phyloP scores from a whole-genome alignment of 202 grass and related monocot species.

The Setaria viridis region DNA sequence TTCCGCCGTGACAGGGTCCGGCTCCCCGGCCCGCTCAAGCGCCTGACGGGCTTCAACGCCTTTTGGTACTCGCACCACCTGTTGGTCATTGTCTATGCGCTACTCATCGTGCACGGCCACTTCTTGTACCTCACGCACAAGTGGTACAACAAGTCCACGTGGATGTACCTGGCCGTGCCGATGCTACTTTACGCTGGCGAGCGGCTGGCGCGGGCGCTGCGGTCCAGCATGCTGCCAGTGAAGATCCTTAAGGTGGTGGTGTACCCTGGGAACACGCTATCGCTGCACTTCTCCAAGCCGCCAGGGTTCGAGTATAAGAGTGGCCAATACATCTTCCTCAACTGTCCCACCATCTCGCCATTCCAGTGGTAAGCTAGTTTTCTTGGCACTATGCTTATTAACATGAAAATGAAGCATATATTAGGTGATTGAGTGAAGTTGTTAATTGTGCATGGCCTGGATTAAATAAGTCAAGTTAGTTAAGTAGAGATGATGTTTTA shows the following conservation, averaged over 20 bases:
- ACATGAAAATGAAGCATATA: too few relatives aligned
- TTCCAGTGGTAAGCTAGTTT: slow-evolving; percentile 73
- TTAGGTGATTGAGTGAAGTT: too few relatives aligned
- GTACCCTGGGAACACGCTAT: slow-evolving; percentile 74
- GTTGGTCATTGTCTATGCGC: slow-evolving; percentile 73
- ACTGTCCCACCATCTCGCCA: slow-evolving; percentile 81
- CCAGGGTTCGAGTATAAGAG: slow-evolving; percentile 81
- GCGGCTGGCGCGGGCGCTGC: slow-evolving; percentile 61
- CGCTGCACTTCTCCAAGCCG: slow-evolving; percentile 81
- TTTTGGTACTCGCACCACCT: slow-evolving; percentile 97
- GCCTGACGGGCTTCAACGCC: slow-evolving; percentile 88
- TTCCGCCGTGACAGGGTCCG: slow-evolving; percentile 54
- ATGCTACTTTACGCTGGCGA: slow-evolving; percentile 71
- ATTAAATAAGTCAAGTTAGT: too few relatives aligned
- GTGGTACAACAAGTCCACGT: slow-evolving; percentile 93
- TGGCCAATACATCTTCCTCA: slow-evolving; percentile 94
- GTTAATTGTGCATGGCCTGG: too few relatives aligned
- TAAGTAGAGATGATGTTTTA: too few relatives aligned
- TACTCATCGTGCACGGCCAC: slow-evolving; percentile 76
- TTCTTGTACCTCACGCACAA: slow-evolving; percentile 26
- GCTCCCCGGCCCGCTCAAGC: slow-evolving; percentile 17
- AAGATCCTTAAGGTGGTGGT: slow-evolving; percentile 84
- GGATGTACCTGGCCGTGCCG: slow-evolving; percentile 90
- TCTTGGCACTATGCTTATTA: too few relatives aligned
- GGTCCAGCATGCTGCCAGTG: slow-evolving; percentile 72